A percentile compares a stretch with the other conserved stretches of the same genome.
Conservation (phyloP, 1,284 basidiomycete species). For the Cryptococcus sp. region DNA sequence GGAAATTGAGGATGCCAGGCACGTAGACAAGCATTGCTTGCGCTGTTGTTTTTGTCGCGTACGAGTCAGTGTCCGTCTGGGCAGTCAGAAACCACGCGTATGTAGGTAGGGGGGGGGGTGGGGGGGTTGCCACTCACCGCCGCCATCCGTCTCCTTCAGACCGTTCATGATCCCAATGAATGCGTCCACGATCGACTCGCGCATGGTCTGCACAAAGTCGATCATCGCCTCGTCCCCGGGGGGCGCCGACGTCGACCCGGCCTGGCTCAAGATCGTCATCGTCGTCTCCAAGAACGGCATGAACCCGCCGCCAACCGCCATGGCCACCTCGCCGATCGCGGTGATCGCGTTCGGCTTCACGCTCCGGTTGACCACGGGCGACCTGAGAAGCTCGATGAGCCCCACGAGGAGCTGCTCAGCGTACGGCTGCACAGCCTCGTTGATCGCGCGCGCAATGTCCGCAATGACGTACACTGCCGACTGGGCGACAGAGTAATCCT, state of each 20-base stretch:
- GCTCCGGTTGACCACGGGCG: constrained; percentile 82
- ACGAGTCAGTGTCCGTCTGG: no score
- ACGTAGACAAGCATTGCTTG: constrained; percentile 66
- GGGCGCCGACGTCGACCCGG: constrained; percentile 76
- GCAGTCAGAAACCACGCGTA: no score
- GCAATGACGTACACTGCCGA: constrained; percentile 95
- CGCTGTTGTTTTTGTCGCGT: no score
- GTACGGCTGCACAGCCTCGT: constrained; percentile 77
- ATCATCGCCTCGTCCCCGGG: constrained; percentile 54
- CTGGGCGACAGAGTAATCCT: constrained; percentile 92
- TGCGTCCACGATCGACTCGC: constrained; percentile 94
- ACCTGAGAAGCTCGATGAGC: constrained; percentile 86
- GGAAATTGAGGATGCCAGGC: constrained; percentile 72
- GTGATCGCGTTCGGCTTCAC: constrained; percentile 95
- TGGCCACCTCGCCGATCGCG: constrained; percentile 94
- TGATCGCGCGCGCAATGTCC: constrained; percentile 88
- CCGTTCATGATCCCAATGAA: constrained; percentile 93
- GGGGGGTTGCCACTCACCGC: no score
- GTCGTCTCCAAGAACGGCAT: constrained; percentile 86
- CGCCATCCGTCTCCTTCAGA: constrained; percentile 61
- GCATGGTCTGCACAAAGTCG: constrained; percentile 85
- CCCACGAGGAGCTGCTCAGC: constrained; percentile 85
- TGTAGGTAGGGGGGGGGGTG: no score
- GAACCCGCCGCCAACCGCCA: constrained; percentile 83
- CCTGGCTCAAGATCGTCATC: constrained; percentile 88